Base-by-base conservation (phyloP, 179 eudicot genomes). In the Camellia oleifera region DNA sequence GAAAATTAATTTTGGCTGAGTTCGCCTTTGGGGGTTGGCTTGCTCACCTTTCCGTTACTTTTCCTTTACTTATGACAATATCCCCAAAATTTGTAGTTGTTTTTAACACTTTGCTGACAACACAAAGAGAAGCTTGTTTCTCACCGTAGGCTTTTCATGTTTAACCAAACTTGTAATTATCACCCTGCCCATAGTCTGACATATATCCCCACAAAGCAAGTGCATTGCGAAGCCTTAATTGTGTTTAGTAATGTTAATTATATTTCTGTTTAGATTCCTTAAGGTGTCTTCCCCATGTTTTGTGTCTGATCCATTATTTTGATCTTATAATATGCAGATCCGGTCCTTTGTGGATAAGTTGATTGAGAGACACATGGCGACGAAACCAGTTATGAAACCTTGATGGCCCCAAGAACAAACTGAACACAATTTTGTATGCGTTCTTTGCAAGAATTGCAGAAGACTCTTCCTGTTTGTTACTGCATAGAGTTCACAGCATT, bases 271-370 rank as follows among this genome's bases (percentile, higher is more conserved):
- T 45, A 46, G 48, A 46, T 72, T 15, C 26, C n/a, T 7, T 48
- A 32, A 32, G 75, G 13, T 74, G 18, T 7, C n/a, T 46, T 65
- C 64, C 42, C 50, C 7, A 4, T 32, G n/a, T 66, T 56, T 42
- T 57, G 11, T 15, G 73, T 58, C n/a, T 10, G 75, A 42, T 53
- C 56, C 52, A 57, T 20, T 60, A 11, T 7, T 78, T 63, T 11
- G 42, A 13, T 70, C 70, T 71, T 78, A 3, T 42, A 42, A 78
- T 74, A 67, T 79, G 79, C 95, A 97, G 99, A 94, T 97, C 80
- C 97, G 99, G 80, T 96, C 93, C 60, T 97, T 94, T 84, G 98
- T 97, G 83, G 99, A 93, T 91, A 89, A 81, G 87, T 78, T 97
- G 89, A 92, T 97, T 72, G 98, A 90, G 84, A 92, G 92, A 79